Percentiles rank a stretch among this genome's conserved stretches.
Evolutionary conservation across 1,284 basidiomycete species (phyloP).

Genomic region (Phlebopus sp.): DNA sequence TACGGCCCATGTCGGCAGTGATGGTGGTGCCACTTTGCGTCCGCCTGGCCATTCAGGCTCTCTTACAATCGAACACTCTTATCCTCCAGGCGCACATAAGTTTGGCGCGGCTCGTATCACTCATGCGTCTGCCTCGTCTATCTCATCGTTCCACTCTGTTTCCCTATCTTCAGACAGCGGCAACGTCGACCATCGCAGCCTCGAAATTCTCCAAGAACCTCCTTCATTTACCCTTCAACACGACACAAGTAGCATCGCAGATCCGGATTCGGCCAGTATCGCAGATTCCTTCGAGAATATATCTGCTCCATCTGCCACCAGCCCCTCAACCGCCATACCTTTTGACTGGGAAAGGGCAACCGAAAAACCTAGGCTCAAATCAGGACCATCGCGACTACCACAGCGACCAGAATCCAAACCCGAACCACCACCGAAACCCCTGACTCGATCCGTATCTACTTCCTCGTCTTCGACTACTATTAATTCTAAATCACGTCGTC

Average conservation of each 20-base stretch:
- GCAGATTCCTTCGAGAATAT: slow-evolving; percentile 72
- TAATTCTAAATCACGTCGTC: slow-evolving; percentile 31
- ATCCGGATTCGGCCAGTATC: slow-evolving; percentile 55
- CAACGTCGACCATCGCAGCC: slow-evolving; percentile 35
- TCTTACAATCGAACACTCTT: slow-evolving; percentile 53
- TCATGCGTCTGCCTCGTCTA: slow-evolving; percentile 64
- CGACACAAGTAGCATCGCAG: slow-evolving; percentile 30
- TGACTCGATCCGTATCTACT: slow-evolving; percentile 29
- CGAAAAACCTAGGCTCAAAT: slow-evolving; percentile 27
- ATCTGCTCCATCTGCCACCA: slow-evolving; percentile 43
- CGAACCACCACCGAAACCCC: slow-evolving; percentile 27
- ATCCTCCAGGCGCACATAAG: slow-evolving; percentile 43
- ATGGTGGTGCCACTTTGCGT: slow-evolving; percentile 18
- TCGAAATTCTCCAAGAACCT: slow-evolving; percentile 16
- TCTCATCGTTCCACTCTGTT: slow-evolving; percentile 79
- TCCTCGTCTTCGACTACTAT: slow-evolving; percentile 31
- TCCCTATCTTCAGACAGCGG: slow-evolving; percentile 70
- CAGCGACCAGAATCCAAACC: slow-evolving; percentile 40
- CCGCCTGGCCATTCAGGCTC: slow-evolving; percentile 42
- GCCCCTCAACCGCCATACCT: slow-evolving; percentile 39
- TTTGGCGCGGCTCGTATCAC: slow-evolving; percentile 34
- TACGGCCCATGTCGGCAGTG: slow-evolving; percentile 17
- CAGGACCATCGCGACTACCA: slow-evolving; percentile 54
- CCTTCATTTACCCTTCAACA: slow-evolving; percentile 49
- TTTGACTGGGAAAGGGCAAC: slow-evolving; percentile 47